Base-by-base conservation (phyloP, 2,329 filamentous ascomycete genomes). In the Paracoccidioides lutzii region DNA sequence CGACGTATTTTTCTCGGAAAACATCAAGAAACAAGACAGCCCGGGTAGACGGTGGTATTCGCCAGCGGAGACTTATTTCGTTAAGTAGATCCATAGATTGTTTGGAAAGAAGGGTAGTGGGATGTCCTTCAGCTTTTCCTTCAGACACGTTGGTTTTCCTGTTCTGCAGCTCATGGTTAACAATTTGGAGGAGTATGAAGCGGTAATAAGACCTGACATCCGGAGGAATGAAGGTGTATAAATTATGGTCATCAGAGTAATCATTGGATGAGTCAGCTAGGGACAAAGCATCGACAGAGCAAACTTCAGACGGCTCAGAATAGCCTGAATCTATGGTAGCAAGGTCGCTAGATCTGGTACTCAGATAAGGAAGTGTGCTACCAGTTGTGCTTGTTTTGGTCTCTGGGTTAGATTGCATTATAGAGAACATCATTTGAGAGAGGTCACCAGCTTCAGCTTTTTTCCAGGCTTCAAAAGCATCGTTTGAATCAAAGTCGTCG, bases 351-450 rank as follows among this genome's bases (percentile, higher is more conserved):
- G 71, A 65, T 50, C 66, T 61, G 28, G 78, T 60, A 64, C 77
- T 77, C 69, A 79, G 76, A 54, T 83, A 75, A 43, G 80, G 82
- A 52, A 88, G 73, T 10, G 77, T 73, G 35, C 76, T 74, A 14
- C 76, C 77, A 1, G 84, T 80, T 3, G 86, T 84, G 60, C 80
- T 85, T 67, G 90, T 94, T 52, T 89, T 85, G 53, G 97, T 76
- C 61, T 91, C 87, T 3, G 90, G 91, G 62, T 88, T 89, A 5
- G 86, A 86, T 58, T 87, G 89, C 43, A 97, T 76, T 60, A 98
- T 88, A 41, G 90, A 87, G 63, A 95, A 78, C 78, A 98, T 93
- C 82, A 97, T 90, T 63, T 93, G 87, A 5, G 90, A 93, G 44
- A 98, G 75, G 63, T 95, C 88, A 10, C 87, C 85, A 3, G 81